A percentile compares a stretch with the other conserved stretches of the same genome.
Conservation (phyloP, 2,329 filamentous ascomycete species). For the Stachybotrys chartarum region DNA sequence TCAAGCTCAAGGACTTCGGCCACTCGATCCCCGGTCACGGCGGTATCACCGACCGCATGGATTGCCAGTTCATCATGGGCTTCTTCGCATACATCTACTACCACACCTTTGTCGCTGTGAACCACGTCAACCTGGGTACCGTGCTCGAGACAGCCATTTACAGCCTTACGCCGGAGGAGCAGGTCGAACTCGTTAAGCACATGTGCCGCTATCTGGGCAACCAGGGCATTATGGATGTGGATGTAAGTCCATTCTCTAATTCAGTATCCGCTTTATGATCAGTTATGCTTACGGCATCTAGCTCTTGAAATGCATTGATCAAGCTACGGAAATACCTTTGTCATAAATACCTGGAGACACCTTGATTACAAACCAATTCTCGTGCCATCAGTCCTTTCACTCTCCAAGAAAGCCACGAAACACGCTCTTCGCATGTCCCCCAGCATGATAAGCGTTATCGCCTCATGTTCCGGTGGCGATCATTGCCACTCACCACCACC, state of each 20-base stretch:
- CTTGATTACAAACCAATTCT: background rate
- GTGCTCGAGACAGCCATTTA: slow-evolving; percentile 90
- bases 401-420: too few species aligned
- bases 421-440: too few species aligned
- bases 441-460: too few species aligned
- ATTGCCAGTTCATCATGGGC: slow-evolving; percentile 99
- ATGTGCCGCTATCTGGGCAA: slow-evolving; percentile 59
- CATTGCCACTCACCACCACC: too few species aligned
- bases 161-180: slow-evolving; percentile 79
- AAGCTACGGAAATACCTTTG: slow-evolving; percentile 7
- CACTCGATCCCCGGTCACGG: slow-evolving; percentile 96
- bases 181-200: slow-evolving; percentile 69
- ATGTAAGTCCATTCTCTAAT: slow-evolving; percentile 16
- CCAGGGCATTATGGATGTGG: slow-evolving; percentile 41
- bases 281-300: slow-evolving; percentile 1
- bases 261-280: slow-evolving; percentile 2
- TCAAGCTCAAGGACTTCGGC: slow-evolving; percentile 99
- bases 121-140: slow-evolving; percentile 77
- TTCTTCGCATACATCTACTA: slow-evolving; percentile 99
- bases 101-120: slow-evolving; percentile 88
- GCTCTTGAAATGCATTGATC: slow-evolving; percentile 19
- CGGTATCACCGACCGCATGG: slow-evolving; percentile 98
- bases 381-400: background rate
- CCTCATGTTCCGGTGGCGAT: too few species aligned
- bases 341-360: background rate